These are phyloP conservation scores for Heteromeles arbutifolia DNA, from an alignment of 306 rosid genomes.

Conservation along the genomic window DNA sequence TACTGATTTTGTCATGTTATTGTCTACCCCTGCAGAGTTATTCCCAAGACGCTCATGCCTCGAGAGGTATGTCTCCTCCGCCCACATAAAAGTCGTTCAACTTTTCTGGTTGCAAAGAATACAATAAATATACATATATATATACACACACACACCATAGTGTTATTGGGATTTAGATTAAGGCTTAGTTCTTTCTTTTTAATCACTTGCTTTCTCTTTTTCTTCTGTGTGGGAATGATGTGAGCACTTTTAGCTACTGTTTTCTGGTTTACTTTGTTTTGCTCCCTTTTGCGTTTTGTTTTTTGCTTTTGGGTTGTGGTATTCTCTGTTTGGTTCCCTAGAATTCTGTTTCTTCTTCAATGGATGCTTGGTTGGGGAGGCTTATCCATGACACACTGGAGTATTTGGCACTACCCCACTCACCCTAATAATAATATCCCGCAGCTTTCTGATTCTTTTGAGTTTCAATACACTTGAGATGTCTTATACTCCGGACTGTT, in stretches of 20 bases:
- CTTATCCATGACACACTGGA: conserved; percentile 19
- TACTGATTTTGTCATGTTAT: conserved; percentile 53
- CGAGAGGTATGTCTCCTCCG: conserved; percentile 82
- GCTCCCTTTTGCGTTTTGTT: conserved; percentile 11
- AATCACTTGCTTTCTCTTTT: conserved; percentile 4
- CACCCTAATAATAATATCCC: neutral
- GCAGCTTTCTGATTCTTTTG: neutral
- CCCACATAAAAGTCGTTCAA: conserved; percentile 38
- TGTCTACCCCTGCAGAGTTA: conserved; percentile 79
- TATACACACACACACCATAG: conserved; percentile 17
- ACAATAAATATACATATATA: conserved; percentile 15
- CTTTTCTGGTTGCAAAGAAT: conserved; percentile 26
- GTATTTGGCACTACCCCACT: conserved; percentile 13
- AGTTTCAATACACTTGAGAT: neutral
- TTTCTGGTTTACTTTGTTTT: neutral
- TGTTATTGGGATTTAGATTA: conserved; percentile 13
- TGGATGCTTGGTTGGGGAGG: conserved; percentile 4
- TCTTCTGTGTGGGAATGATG: conserved; percentile 11
- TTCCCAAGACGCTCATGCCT: conserved; percentile 99
- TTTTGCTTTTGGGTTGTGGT: neutral
- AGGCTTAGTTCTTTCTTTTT: neutral
- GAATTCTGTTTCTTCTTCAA: conserved; percentile 3
- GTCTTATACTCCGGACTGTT: neutral
- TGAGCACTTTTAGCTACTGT: conserved; percentile 14
- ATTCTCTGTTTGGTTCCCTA: neutral